phyloP scores from a whole-genome alignment of 2,329 filamentous ascomycete genomes.

The Lecanoromycetidae sp. region DNA sequence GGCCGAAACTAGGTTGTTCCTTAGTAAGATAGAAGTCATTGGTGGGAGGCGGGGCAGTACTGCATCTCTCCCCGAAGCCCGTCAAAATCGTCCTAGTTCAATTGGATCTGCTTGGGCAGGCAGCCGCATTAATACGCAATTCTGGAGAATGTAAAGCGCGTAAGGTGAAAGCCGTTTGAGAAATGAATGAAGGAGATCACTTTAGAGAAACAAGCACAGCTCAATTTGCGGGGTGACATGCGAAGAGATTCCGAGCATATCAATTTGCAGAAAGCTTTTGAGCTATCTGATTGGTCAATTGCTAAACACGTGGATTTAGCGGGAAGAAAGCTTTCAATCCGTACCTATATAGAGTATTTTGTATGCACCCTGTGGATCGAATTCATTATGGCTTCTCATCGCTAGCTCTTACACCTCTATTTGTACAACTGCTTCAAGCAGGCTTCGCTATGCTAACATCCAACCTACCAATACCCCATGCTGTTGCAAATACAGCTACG shows the following conservation, averaged over 20 bases:
- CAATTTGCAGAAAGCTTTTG: no score
- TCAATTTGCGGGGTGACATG: background rate
- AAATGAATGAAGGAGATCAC: background rate
- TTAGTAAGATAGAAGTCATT: background rate
- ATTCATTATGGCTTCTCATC: background rate
- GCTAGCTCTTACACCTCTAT: background rate
- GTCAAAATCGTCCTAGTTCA: background rate
- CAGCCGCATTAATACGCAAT: no score
- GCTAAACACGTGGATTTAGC: background rate
- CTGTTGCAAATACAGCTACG: slow-evolving; percentile 59
- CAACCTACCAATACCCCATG: slow-evolving; percentile 64
- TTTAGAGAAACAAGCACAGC: background rate
- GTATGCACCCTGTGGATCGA: background rate
- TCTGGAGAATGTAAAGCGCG: background rate
- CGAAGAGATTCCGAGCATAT: no score
- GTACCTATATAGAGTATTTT: background rate
- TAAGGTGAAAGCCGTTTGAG: background rate
- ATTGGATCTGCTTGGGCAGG: background rate
- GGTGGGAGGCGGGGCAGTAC: slow-evolving; percentile 1
- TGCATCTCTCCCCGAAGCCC: slow-evolving; percentile 9
- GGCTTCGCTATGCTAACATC: slow-evolving; percentile 65
- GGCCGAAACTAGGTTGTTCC: slow-evolving; percentile 53
- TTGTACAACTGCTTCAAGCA: background rate
- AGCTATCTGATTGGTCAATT: slow-evolving; percentile 1
- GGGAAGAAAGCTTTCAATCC: background rate